Evolutionary conservation across 257 asterid species (phyloP), one percentile per base, ranked within the genome.

Genomic region (Verbena officinalis): DNA sequence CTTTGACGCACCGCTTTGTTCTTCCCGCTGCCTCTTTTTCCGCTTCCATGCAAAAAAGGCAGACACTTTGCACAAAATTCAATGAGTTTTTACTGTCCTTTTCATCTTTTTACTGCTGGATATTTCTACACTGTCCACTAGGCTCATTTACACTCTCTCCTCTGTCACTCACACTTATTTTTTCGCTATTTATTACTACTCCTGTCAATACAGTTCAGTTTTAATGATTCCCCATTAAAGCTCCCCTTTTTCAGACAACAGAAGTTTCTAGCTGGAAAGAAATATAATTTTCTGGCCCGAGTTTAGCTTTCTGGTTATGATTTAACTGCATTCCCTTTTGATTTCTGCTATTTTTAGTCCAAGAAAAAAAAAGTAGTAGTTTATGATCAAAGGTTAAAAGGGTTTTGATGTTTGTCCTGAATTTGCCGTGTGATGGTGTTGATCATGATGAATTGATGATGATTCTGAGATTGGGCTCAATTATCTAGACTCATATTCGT

Each of bases 11-110:
- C 13, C 33, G 4, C 33, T 27, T 27, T 27, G 24, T 24, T 42
- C 16, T 12, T 40, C 64, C 27, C 62, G 34, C 50, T 68, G 72
- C 74, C 68, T 80, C 77, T 77, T 67, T 62, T 70, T 68, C 85
- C 78, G 77, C 58, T 61, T 68, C 75, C 85, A 75, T 72, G 85
- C 78, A 81, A 63, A 67, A 66, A 78, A 70, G 65, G 72, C 60
- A 58, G 76, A 77, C 83, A 76, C 72, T 54, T 17, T 49, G 75
- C 94, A 67, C 96, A 74, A 55, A 77, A 50, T 74, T 72, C 88
- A 42, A 81, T 52, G 54, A 24, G n/a, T 15, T 45, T 73, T 27
- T 48, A 36, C 71, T 39, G 70, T 81, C 76, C 22, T 62, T 63
- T 64, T 56, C 39, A 16, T 17, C 17, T 64, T 67, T 12, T 61